Percentiles rank a stretch among this genome's conserved stretches.
These are phyloP conservation scores for Leonotis leonurus DNA, from an alignment of 257 asterid genomes.

Conservation along the genomic window DNA sequence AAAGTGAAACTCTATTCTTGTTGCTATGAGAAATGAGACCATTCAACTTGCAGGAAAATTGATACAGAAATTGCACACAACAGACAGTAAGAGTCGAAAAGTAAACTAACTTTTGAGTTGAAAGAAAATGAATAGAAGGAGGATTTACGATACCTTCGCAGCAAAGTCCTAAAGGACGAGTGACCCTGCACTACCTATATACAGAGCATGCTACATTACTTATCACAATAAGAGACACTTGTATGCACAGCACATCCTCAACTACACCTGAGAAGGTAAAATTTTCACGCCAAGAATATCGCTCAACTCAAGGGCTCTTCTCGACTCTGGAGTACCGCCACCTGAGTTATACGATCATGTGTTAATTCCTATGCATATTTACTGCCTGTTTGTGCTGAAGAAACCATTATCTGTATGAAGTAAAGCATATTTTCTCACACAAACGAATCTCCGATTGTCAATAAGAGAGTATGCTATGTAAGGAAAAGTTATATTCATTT, in stretches of 20 bases:
- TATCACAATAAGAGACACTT: background rate
- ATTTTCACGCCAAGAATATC: constrained; percentile 43
- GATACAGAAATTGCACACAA: background rate
- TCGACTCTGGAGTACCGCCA: constrained; percentile 61
- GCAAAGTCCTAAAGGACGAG: constrained; percentile 52
- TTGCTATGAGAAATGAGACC: background rate
- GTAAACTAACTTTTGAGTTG: background rate
- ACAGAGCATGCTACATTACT: constrained; percentile 19
- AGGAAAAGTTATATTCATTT: background rate
- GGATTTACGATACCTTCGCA: constrained; percentile 32
- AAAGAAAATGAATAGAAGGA: background rate
- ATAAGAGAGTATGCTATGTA: background rate
- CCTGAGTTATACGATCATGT: constrained; percentile 24
- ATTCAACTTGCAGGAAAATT: background rate
- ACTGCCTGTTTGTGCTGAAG: background rate
- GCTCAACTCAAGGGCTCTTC: constrained; percentile 51
- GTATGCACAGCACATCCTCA: background rate
- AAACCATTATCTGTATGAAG: background rate
- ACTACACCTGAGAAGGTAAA: constrained; percentile 48
- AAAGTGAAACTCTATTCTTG: background rate
- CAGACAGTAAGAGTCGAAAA: background rate
- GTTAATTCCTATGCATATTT: background rate
- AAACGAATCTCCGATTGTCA: background rate
- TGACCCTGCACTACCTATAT: constrained; percentile 58
- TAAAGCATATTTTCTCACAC: background rate